Evolutionary conservation across 768 basidiomycete genomes (phyloP).

Genomic region (Lentinus brumalis): DNA sequence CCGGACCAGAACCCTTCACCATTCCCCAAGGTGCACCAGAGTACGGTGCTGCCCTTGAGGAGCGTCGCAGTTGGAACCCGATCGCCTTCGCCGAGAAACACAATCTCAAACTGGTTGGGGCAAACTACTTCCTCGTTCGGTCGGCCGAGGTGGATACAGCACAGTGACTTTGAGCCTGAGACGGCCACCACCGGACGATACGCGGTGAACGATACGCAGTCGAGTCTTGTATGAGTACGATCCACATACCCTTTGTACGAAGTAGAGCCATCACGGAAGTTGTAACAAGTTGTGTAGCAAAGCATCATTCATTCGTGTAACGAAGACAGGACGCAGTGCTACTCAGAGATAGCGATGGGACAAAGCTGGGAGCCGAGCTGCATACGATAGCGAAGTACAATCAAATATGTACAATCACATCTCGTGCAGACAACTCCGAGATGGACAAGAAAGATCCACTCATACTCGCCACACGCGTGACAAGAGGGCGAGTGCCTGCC

Average conservation of each 20-base stretch:
- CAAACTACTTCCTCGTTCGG: slow-evolving; percentile 48
- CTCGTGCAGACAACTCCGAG: slow-evolving; percentile 17
- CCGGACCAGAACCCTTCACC: slow-evolving; percentile 32
- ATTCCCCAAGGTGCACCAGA: slow-evolving; percentile 51
- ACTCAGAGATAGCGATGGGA: slow-evolving; percentile 1
- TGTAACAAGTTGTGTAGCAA: slow-evolving; percentile 2
- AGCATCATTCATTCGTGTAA: slow-evolving; percentile 26
- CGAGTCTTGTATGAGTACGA: not conserved
- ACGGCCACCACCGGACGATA: not conserved
- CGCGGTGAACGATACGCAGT: not conserved
- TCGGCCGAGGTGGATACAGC: slow-evolving; percentile 8
- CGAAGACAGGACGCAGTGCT: slow-evolving; percentile 19
- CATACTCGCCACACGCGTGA: not conserved
- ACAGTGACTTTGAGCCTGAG: not conserved
- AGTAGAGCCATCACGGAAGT: not conserved
- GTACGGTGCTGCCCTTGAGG: slow-evolving; percentile 42
- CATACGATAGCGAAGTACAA: slow-evolving; percentile 22
- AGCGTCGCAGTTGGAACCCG: slow-evolving; percentile 59
- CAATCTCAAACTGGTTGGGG: slow-evolving; percentile 58
- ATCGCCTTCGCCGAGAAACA: slow-evolving; percentile 51
- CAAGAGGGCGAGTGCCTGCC: not conserved
- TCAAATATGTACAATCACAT: slow-evolving; percentile 21
- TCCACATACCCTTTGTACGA: too few relatives aligned
- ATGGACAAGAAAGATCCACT: slow-evolving; percentile 21
- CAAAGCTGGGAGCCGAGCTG: slow-evolving; percentile 8